Percentiles rank a stretch among this genome's conserved stretches.
These are phyloP conservation scores for Tetramitus jugosus DNA, from an alignment of 208 protist species.

Conservation along the genomic window DNA sequence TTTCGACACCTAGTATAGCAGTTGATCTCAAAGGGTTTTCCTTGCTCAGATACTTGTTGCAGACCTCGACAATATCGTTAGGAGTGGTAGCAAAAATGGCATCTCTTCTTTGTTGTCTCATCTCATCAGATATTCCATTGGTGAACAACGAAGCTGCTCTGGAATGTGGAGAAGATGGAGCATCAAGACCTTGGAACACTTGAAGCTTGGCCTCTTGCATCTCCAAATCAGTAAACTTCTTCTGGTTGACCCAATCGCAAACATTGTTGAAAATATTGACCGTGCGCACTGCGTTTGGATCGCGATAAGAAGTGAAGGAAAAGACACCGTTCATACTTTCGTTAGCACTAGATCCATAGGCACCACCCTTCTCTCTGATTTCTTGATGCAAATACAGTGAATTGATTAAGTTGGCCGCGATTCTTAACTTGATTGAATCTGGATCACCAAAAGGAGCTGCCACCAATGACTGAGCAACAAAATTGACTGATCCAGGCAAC, in stretches of 20 bases:
- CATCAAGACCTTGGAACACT: slow-evolving; percentile 19
- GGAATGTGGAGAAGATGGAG: background rate
- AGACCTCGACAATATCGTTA: background rate
- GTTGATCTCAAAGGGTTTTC: background rate
- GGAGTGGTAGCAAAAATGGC: background rate
- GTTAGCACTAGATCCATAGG: slow-evolving; percentile 10
- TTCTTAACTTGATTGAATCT: background rate
- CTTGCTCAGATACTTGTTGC: background rate
- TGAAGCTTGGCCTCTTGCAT: slow-evolving; percentile 17
- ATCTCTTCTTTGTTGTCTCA: slow-evolving; percentile 8
- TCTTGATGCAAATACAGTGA: slow-evolving; percentile 22
- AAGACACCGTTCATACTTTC: slow-evolving; percentile 16
- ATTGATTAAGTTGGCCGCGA: background rate
- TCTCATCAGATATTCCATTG: slow-evolving; percentile 13
- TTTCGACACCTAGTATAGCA: background rate
- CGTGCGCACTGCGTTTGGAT: background rate
- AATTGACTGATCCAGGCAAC: background rate
- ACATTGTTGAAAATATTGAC: background rate
- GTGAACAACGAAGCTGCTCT: background rate
- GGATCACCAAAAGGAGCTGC: background rate
- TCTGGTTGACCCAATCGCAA: background rate
- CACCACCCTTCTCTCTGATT: slow-evolving; percentile 21
- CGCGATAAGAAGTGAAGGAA: slow-evolving; percentile 4
- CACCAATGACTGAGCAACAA: background rate
- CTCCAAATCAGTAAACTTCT: background rate